phyloP scores from a whole-genome alignment of 306 rosid genomes.

The Lathyrus sativus region DNA sequence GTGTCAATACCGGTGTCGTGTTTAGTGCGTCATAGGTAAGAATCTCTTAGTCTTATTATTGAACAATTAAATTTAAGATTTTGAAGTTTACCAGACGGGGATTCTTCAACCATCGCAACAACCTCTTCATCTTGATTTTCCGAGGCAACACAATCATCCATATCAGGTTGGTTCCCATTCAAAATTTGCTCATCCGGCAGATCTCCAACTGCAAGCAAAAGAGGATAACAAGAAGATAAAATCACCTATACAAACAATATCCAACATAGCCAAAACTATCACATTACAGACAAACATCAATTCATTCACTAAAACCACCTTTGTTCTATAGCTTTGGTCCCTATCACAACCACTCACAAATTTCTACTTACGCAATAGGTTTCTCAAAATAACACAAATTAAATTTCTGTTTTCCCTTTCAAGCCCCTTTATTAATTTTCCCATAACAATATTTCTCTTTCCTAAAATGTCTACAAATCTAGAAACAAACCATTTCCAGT shows the following conservation, averaged over 20 bases:
- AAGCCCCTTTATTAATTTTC: not conserved
- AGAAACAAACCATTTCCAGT: not conserved
- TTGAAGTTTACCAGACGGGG: conserved; percentile 61
- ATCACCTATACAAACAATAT: not conserved
- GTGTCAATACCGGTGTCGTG: not conserved
- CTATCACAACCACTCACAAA: not conserved
- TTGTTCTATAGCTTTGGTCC: not conserved
- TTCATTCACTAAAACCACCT: not conserved
- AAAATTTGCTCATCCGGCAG: conserved; percentile 84
- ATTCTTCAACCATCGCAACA: conserved; percentile 83
- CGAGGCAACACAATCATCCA: conserved; percentile 64
- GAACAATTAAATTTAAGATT: not conserved
- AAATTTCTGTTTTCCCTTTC: not conserved
- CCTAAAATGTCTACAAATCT: not conserved
- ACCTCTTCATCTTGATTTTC: conserved; percentile 82
- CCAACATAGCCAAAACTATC: conserved; percentile 8
- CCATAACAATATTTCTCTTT: not conserved
- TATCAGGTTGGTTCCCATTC: conserved; percentile 74
- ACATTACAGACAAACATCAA: not conserved
- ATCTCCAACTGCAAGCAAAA: conserved; percentile 53
- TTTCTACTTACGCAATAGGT: not conserved
- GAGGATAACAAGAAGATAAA: too few relatives aligned
- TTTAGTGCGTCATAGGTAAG: not conserved
- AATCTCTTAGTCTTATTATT: conserved; percentile 6
- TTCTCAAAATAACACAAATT: conserved; percentile 15